phyloP scores from a whole-genome alignment of 2,329 filamentous ascomycete species.

The Alternaria brassicae region DNA sequence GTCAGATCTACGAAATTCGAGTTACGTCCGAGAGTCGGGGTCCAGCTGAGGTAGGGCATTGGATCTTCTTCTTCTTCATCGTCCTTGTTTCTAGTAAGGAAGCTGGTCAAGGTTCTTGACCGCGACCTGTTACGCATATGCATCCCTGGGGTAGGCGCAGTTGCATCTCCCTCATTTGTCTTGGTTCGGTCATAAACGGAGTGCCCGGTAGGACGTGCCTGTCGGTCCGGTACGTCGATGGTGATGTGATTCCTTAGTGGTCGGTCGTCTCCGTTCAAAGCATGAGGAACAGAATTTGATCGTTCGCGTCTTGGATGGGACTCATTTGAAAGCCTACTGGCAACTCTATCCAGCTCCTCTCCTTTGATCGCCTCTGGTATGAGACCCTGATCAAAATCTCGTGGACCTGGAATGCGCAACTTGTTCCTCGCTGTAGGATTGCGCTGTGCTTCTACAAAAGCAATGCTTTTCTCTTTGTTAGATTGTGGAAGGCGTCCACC shows the following conservation, averaged over 20 bases:
- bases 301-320: constrained; percentile 27
- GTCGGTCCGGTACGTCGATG: constrained; percentile 67
- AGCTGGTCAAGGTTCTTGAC: constrained; percentile 64
- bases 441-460: constrained; percentile 84
- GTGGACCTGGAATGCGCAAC: constrained; percentile 86
- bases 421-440: constrained; percentile 74
- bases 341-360: constrained; percentile 35
- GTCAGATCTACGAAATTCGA: constrained; percentile 89
- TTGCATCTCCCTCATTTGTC: constrained; percentile 18
- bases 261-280: constrained; percentile 50
- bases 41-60: constrained; percentile 92
- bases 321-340: constrained; percentile 33
- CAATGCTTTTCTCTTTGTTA: constrained; percentile 80
- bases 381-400: constrained; percentile 85
- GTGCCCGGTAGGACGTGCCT: constrained; percentile 39
- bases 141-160: constrained; percentile 25
- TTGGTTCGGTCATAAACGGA: constrained; percentile 36
- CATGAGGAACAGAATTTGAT: constrained; percentile 38
- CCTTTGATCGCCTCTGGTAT: constrained; percentile 67
- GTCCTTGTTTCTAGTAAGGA: constrained; percentile 64
- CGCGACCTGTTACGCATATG: constrained; percentile 39
- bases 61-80: constrained; percentile 52
- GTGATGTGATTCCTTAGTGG: constrained; percentile 65
- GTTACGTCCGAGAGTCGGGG: constrained; percentile 90
- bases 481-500: constrained; percentile 58